Conservation (phyloP, 129 eudicot genomes). For the Lonicera japonica region DNA sequence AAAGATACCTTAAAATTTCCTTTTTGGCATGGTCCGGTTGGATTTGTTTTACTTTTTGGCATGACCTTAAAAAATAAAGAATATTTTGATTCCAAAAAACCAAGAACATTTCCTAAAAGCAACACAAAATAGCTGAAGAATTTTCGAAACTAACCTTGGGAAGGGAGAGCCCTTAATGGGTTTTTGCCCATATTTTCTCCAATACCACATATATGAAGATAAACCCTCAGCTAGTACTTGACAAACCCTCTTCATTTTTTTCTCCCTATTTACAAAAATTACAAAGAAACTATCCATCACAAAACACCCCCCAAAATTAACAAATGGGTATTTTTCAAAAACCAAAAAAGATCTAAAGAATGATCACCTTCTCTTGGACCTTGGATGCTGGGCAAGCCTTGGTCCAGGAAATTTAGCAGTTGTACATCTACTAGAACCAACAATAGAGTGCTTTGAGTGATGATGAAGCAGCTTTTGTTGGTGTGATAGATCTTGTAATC, state of each 20-base stretch:
- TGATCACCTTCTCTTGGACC: constrained; percentile 74
- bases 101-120: background rate
- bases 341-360: background rate
- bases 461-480: constrained; percentile 23
- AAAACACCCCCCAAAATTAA: constrained; percentile 11
- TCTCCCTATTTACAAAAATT: constrained; percentile 42
- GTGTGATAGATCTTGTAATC: constrained; percentile 39
- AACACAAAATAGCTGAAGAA: background rate
- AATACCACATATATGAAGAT: constrained; percentile 91
- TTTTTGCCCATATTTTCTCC: constrained; percentile 99
- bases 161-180: constrained; percentile 99
- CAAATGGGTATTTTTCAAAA: constrained; percentile 15
- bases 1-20: too few relatives aligned
- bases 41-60: too few relatives aligned
- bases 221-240: constrained; percentile 91
- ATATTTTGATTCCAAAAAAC: background rate
- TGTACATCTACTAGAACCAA: constrained; percentile 35
- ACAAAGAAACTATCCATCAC: background rate
- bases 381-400: constrained; percentile 37
- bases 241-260: constrained; percentile 65
- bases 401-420: background rate
- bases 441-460: constrained; percentile 33
- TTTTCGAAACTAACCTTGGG: constrained; percentile 52
- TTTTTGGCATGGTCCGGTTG: too few relatives aligned
- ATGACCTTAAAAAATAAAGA: background rate